Base-by-base conservation (phyloP, 2,329 filamentous ascomycete species). In the Beauveria bassiana region DNA sequence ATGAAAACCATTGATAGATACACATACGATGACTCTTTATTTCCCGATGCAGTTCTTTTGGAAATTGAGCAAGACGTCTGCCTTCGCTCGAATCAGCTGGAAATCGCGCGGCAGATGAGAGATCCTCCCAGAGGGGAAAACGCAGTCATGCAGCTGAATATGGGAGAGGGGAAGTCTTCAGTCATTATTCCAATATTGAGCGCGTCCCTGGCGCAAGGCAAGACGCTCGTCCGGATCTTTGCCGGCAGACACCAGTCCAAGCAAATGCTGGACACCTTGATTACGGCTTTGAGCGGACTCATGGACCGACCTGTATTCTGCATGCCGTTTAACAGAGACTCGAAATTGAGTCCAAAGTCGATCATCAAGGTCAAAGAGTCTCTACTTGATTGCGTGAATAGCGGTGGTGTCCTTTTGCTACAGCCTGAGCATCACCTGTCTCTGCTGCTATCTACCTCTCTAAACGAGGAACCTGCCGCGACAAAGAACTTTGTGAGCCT, bases 111-210 rank as follows among this genome's bases (percentile, higher is more conserved):
- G 0, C 68, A 79, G 22, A 90, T 91, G 82, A 80, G 77, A 2
- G 56, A 66, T 0, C 78, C 79, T 0, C 65, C 68, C 0, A 68
- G 67, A 0, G 69, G 66, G 0, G 31, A 68, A 0, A 88, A 86
- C 65, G 70, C 78, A 0, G 79, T 86, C 0, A 80, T 89, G 74
- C 86, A 89, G 66, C 70, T 90, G 2, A 89, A 88, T 64, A 90
- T 90, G 86, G 87, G 87, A 0, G 81, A 88, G 67, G 87, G 87
- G 0, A 90, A 90, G 64, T 85, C 85, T 0, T 87, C 86, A 0
- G 82, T 89, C 1, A 90, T 92, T 54, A 78, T 87, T 0, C 87
- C 87, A 0, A 85, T 89, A 43, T 80, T 87, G 0, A 81, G 82
- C 0, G 72, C 81, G 0, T 71, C 75, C 0, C 69, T 88, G 0